Base-by-base conservation (phyloP, 345 rosid genomes). In the Passiflora organensis region DNA sequence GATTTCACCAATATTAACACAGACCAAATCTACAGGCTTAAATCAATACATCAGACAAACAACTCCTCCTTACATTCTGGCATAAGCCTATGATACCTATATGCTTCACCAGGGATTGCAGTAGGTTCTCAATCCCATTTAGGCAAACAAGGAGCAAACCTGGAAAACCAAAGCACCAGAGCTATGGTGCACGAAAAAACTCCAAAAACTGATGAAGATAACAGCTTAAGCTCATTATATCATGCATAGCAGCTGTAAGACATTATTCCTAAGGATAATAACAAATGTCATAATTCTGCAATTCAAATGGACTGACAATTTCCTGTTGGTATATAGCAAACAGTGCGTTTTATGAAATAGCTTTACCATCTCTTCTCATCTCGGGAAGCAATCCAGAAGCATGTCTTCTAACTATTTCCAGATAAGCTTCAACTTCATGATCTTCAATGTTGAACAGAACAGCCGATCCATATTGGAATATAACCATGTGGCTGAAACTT, bases 401-500 rank as follows among this genome's bases (percentile, higher is more conserved):
- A 81, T 83, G 82, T 63, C 78, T 82, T 43, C 78, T 73, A 62
- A 84, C 85, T 28, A 83, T 75, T 58, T 77, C 77, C 47, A 91
- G 72, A 67, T 79, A 78, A 68, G 67, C 58, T 74, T 80, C 96
- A 60, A 76, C 74, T 55, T 87, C 95, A 52, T 55, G 74, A 48
- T 84, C 93, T 42, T 82, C 93, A 5, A 91, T 66, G 67, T 87
- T 87, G 69, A 91, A 87, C 59, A 91, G 78, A 74, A 91, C 88
- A 52, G 83, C 91, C 67, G 97, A 91, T 45, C 96, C 96, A 66
- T 87, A 87, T 37, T 87, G 97, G 72, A 76, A 91, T n/a, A 87
- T 87, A 46, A 91, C 80, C 90, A 91, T 75, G 74, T 82, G 87
- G 1, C 76, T 74, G 57, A 64, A 79, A 66, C 81, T 75, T 39